Conservation (phyloP, 2,329 filamentous ascomycete genomes). For the Penicillium sumatraense region DNA sequence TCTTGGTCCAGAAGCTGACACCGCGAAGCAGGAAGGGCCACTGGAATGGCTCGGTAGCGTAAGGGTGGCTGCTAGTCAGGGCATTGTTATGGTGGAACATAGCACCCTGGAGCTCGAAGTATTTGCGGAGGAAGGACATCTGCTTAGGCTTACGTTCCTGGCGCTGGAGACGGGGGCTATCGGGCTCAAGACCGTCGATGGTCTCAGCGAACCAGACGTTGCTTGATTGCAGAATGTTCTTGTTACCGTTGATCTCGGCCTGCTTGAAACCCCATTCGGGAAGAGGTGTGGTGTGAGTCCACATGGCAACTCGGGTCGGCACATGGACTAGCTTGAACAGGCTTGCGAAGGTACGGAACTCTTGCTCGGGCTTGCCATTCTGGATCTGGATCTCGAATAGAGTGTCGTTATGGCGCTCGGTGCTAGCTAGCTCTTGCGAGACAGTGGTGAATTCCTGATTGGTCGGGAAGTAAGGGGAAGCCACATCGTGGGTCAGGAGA, state of each 20-base stretch:
- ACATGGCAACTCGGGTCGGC: constrained; percentile 97
- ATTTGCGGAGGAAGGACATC: constrained; percentile 89
- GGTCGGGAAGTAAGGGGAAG: constrained; percentile 92
- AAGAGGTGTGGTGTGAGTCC: constrained; percentile 94
- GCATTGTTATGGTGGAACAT: constrained; percentile 99
- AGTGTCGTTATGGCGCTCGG: constrained; percentile 80
- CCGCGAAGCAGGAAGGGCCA: constrained; percentile 98
- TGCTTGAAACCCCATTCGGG: constrained; percentile 97
- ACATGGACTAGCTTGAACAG: constrained; percentile 96
- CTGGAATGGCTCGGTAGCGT: constrained; percentile 90
- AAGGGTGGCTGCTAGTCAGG: constrained; percentile 94
- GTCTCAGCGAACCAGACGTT: constrained; percentile 96
- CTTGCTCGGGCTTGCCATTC: constrained; percentile 75
- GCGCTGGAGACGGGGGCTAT: constrained; percentile 74
- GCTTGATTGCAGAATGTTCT: constrained; percentile 85
- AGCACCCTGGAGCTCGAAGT: constrained; percentile 91
- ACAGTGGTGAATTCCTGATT: constrained; percentile 98
- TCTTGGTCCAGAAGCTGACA: constrained; percentile 99
- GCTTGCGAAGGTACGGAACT: constrained; percentile 87
- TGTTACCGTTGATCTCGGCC: constrained; percentile 99
- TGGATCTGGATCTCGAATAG: constrained; percentile 93
- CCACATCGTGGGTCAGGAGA: constrained; percentile 93
- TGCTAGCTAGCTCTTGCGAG: constrained; percentile 70
- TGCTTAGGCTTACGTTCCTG: constrained; percentile 78
- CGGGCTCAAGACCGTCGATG: constrained; percentile 75